Conservation (phyloP, 2,329 filamentous ascomycete genomes). For the Colletotrichum sp. region DNA sequence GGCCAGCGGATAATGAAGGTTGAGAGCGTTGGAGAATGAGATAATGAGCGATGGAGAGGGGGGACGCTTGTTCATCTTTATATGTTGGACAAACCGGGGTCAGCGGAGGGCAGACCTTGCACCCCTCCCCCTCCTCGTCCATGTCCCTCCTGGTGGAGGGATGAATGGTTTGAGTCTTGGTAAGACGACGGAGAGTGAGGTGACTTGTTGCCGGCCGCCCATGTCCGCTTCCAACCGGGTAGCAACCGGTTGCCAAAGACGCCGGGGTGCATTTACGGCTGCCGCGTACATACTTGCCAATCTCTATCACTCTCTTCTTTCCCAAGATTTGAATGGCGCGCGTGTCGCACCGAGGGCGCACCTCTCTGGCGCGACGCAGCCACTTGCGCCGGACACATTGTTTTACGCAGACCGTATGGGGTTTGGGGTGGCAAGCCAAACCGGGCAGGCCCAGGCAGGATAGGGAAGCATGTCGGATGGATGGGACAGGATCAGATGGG, state of each 20-base stretch:
- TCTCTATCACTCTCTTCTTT: neutral
- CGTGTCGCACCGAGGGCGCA: neutral
- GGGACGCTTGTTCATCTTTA: constrained; percentile 9
- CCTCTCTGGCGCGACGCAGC: neutral
- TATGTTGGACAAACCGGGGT: neutral
- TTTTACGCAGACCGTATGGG: neutral
- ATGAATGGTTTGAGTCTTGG: neutral
- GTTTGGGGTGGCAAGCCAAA: neutral
- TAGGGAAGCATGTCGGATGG: neutral
- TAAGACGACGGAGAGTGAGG: neutral
- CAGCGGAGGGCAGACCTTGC: neutral
- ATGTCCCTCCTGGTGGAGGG: neutral
- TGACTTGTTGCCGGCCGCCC: neutral
- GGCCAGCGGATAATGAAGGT: neutral
- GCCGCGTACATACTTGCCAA: neutral
- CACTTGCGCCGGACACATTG: neutral
- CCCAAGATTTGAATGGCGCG: neutral
- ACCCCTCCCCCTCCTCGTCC: neutral
- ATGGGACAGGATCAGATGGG: neutral
- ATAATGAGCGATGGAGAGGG: accelerated
- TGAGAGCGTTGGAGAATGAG: neutral
- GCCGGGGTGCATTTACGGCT: neutral
- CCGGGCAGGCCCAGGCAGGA: neutral
- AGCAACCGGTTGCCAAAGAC: neutral
- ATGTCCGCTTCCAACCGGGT: neutral